Evolutionary conservation across 192 early-diverging fungal genomes (phyloP).

Genomic region (Backusella parvicylindrica): DNA sequence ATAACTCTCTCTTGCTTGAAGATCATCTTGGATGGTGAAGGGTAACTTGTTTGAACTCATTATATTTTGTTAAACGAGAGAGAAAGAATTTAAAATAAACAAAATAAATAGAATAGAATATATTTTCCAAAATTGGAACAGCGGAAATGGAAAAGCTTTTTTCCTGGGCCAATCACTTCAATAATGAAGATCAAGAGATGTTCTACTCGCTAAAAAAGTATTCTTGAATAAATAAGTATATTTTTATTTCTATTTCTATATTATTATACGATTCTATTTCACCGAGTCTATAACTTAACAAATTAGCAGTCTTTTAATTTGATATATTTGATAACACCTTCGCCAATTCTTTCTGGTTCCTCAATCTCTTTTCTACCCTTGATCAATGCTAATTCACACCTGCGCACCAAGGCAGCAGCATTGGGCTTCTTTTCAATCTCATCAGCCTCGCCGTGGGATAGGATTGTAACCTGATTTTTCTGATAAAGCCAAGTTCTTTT

Average conservation of each 20-base stretch:
- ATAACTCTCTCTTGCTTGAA: conserved; percentile 4
- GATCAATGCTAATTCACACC: conserved; percentile 71
- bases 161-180: too few species aligned
- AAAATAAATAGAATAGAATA: too few species aligned
- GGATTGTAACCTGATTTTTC: not conserved
- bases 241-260: too few species aligned
- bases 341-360: conserved; percentile 30
- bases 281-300: too few species aligned
- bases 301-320: not conserved
- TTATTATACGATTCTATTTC: too few species aligned
- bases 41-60: conserved; percentile 2
- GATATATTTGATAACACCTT: not conserved
- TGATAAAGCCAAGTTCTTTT: conserved; percentile 54
- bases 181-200: too few species aligned
- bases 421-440: conserved; percentile 23
- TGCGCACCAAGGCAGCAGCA: conserved; percentile 42
- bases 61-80: too few species aligned
- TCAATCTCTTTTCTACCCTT: conserved; percentile 62
- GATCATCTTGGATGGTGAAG: conserved; percentile 5
- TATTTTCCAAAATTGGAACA: too few species aligned
- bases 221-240: too few species aligned
- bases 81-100: too few species aligned
- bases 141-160: too few species aligned
- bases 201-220: too few species aligned
- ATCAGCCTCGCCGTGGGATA: conserved; percentile 7